phyloP scores from a whole-genome alignment of 345 rosid species.

The Microthlaspi erraticum region DNA sequence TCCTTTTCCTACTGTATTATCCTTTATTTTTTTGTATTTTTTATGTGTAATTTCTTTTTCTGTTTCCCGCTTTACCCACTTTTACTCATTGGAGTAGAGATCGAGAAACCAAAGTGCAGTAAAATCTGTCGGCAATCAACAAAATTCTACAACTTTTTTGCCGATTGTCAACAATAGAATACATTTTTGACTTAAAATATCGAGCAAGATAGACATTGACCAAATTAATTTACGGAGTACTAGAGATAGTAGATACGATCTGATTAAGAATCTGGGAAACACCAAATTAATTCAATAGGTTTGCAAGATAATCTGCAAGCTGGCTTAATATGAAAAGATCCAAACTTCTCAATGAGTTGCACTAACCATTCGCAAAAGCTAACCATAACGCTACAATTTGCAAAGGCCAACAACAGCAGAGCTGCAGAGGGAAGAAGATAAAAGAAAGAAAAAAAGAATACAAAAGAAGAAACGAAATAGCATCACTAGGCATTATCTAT shows the following conservation, averaged over 20 bases:
- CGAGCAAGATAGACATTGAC: constrained; percentile 17
- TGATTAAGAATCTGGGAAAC: constrained; percentile 5
- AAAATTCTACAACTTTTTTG: constrained; percentile 31
- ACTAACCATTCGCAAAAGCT: constrained; percentile 5
- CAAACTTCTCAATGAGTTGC: constrained; percentile 19
- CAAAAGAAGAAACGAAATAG: constrained; percentile 26
- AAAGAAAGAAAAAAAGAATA: not conserved
- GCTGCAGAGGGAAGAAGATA: too few relatives aligned
- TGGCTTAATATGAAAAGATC: constrained; percentile 7
- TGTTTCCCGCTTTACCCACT: constrained; percentile 45
- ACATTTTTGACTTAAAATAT: not conserved
- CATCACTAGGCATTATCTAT: constrained; percentile 22
- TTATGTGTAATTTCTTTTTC: constrained; percentile 34
- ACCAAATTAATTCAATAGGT: not conserved
- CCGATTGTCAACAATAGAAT: constrained; percentile 23
- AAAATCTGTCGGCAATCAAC: constrained; percentile 37
- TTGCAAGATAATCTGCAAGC: not conserved
- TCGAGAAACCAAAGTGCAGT: constrained; percentile 46
- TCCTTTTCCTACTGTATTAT: not conserved
- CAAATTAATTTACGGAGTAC: not conserved
- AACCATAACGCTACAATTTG: constrained; percentile 28
- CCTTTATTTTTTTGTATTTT: not conserved
- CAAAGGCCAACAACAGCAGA: constrained; percentile 1
- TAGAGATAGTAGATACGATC: not conserved
- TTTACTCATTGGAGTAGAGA: constrained; percentile 41